Base-by-base conservation (phyloP, 208 protist genomes). In the Lotmaria passim region DNA sequence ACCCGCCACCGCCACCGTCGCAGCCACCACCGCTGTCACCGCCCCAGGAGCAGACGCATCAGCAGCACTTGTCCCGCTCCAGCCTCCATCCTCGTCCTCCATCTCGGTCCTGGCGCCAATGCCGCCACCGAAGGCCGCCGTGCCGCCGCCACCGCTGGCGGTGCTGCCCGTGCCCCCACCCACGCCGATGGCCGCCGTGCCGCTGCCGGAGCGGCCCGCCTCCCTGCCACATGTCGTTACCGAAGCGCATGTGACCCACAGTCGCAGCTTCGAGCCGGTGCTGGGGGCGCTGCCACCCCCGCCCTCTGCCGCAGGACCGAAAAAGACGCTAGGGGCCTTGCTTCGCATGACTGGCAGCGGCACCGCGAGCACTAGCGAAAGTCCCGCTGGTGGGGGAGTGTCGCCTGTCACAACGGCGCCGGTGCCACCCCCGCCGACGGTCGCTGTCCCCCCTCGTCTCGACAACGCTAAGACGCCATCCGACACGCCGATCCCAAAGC, bases 211-310 rank as follows among this genome's bases (percentile, higher is more conserved):
- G 52, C 52, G 17, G 19, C 26, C 38, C 21, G 19, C 43, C 10
- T 36, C 43, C 39, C 31, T 47, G 3, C 3, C 38, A 50, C 50
- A n/a, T 8, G 44, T 57, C 17, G 53, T 61, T 14, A 75, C 46
- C 23, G 38, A 55, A 21, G 21, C 67, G 48, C 66, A 81, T 14
- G 66, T 81, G 11, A 68, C 69, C 2, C 50, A 50, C 50, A 86
- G 81, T 51, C 64, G 31, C 34, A 86, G 81, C 48, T 83, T 73
- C 68, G 82, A 81, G 57, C 82, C 82, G 57, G 74, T 72, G 14
- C 66, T 87, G 21, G 33, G 43, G 23, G 55, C 57, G 14, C 61
- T 73, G 43, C 81, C 81, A 24, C 81, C 81, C 11, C 79, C 79
- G 6, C 80, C 80, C 21, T 61, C 58, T 7, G 53, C 79, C 14